Conservation (phyloP, 1,284 basidiomycete genomes). For the Rhizoctonia solani region DNA sequence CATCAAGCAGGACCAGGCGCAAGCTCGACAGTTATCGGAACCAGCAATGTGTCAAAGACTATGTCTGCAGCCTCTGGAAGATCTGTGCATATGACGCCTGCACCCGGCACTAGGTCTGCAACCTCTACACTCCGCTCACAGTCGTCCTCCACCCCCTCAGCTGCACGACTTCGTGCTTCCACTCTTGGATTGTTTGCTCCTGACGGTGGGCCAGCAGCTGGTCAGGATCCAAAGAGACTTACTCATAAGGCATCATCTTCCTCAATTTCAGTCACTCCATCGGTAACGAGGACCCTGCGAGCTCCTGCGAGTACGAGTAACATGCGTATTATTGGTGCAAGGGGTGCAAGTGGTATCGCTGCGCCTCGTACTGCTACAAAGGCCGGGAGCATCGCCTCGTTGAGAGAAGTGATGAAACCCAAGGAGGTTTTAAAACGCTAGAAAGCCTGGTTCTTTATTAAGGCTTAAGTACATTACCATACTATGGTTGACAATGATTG, state of each 20-base stretch:
- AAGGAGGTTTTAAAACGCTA: background rate
- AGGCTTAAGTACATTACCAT: too few species aligned
- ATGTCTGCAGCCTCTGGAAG: background rate
- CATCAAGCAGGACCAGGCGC: background rate
- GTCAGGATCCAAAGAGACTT: background rate
- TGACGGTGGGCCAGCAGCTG: background rate
- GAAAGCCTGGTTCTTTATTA: background rate
- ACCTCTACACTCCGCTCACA: background rate
- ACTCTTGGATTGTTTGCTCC: background rate
- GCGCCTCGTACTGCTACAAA: background rate
- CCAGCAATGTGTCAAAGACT: background rate
- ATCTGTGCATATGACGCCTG: background rate
- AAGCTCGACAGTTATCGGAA: background rate
- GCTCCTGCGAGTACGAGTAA: background rate
- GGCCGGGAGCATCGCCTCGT: slow-evolving; percentile 25
- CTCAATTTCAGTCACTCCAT: background rate
- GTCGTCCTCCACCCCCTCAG: background rate
- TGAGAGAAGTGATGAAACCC: slow-evolving; percentile 20
- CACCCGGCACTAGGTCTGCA: background rate
- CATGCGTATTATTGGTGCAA: background rate
- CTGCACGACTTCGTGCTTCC: slow-evolving; percentile 1
- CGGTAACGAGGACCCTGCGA: background rate
- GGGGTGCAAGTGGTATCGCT: too few species aligned
- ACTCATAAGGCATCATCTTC: background rate
- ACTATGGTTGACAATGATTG: too few species aligned